phyloP scores from a whole-genome alignment of 169 alveolate genomes.

The Eimeria acervulina region DNA sequence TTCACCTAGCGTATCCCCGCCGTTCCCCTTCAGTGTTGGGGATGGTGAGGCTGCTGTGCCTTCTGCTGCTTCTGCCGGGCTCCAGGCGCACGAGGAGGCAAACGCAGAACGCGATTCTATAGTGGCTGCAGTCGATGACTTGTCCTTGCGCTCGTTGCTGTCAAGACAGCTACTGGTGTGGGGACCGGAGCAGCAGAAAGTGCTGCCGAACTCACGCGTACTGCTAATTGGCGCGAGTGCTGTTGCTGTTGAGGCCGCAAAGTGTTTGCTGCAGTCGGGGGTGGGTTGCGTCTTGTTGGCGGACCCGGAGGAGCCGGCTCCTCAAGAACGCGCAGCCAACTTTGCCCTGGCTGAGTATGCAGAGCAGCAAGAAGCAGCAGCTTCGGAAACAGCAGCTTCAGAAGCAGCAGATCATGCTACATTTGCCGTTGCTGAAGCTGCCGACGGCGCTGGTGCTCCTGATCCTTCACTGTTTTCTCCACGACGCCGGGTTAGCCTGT shows the following conservation, averaged over 20 bases:
- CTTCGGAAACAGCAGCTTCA: background rate
- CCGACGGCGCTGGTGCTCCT: background rate
- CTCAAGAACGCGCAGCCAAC: constrained; percentile 14
- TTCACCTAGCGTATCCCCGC: background rate
- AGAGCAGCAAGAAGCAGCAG: constrained; percentile 12
- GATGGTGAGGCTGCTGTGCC: background rate
- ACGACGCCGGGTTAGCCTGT: background rate
- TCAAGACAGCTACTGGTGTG: constrained; percentile 73
- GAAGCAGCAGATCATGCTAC: background rate
- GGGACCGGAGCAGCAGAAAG: constrained; percentile 73
- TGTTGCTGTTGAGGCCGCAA: constrained; percentile 84
- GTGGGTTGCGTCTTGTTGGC: constrained; percentile 68
- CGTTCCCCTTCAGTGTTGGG: background rate
- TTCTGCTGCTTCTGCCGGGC: background rate
- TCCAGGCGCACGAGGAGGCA: background rate
- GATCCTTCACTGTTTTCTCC: background rate
- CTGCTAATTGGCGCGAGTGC: constrained; percentile 80
- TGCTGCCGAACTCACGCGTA: constrained; percentile 70
- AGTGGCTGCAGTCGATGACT: background rate
- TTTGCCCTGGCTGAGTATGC: constrained; percentile 56
- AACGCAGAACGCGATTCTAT: background rate
- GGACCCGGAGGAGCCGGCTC: constrained; percentile 56
- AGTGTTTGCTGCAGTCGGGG: constrained; percentile 81
- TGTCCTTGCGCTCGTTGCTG: constrained; percentile 25
- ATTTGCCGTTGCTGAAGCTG: background rate